Conservation (phyloP, 176 grass and related monocot genomes). For the Elymus sibiricus region DNA sequence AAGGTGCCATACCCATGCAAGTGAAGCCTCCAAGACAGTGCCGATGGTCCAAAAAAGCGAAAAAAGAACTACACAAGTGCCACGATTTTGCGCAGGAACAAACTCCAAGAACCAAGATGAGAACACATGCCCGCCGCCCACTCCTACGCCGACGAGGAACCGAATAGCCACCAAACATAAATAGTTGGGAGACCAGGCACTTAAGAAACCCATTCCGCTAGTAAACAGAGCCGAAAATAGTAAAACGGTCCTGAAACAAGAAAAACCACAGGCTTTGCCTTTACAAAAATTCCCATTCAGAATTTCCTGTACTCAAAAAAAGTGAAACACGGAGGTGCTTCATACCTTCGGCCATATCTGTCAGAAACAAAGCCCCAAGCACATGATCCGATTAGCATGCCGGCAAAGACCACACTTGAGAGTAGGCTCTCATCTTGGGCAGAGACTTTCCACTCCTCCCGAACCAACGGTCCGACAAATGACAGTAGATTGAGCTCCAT, state of each 20-base stretch:
- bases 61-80: conserved; percentile 54
- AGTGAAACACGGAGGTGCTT: neutral
- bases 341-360: conserved; percentile 64
- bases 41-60: conserved; percentile 60
- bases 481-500: conserved; percentile 78
- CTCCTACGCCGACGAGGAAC: conserved; percentile 63
- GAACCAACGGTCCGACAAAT: conserved; percentile 55
- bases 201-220: conserved; percentile 48
- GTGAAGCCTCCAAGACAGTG: conserved; percentile 60
- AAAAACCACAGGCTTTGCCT: neutral
- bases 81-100: conserved; percentile 57
- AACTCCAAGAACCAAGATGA: conserved; percentile 82
- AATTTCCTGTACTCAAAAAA: neutral
- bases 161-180: conserved; percentile 46
- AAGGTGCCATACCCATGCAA: conserved; percentile 65
- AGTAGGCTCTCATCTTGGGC: conserved; percentile 56
- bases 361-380: conserved; percentile 65
- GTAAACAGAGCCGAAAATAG: conserved; percentile 65
- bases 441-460: conserved; percentile 53
- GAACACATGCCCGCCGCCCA: conserved; percentile 55
- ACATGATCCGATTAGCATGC: conserved; percentile 50
- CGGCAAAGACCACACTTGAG: conserved; percentile 67
- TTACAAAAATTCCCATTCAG: neutral
- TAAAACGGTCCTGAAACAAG: conserved; percentile 58
- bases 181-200: conserved; percentile 66